phyloP scores from a whole-genome alignment of 139 green algal species.

The Picochlorum sp. region DNA sequence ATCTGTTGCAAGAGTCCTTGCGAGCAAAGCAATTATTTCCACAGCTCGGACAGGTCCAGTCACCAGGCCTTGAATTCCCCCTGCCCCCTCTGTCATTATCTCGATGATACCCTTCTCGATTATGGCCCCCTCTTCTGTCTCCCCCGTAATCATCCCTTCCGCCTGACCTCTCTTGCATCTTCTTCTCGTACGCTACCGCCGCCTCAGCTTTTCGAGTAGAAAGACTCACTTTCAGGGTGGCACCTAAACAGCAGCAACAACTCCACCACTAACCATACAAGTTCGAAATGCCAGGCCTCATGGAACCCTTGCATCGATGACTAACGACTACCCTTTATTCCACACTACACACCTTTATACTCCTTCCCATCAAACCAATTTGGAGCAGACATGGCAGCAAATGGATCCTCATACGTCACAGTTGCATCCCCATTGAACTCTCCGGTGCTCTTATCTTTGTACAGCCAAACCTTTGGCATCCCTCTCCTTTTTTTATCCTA shows the following conservation, averaged over 20 bases:
- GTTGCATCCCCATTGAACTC: slow-evolving; percentile 73
- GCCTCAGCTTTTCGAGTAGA: slow-evolving; percentile 2
- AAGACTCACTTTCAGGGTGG: slow-evolving; percentile 19
- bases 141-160: background rate
- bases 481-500: slow-evolving; percentile 4
- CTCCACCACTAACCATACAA: no score
- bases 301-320: no score
- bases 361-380: slow-evolving; percentile 82
- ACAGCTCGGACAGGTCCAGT: slow-evolving; percentile 71
- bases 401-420: slow-evolving; percentile 70
- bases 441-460: slow-evolving; percentile 58
- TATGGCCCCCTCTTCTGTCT: slow-evolving; percentile 4
- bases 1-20: slow-evolving; percentile 64
- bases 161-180: slow-evolving; percentile 11
- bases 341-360: slow-evolving; percentile 40
- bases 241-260: background rate
- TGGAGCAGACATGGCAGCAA: slow-evolving; percentile 57
- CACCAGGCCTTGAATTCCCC: slow-evolving; percentile 20
- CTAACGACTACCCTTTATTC: background rate
- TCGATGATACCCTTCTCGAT: background rate
- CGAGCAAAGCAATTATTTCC: slow-evolving; percentile 73
- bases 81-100: background rate
- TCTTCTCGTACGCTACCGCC: slow-evolving; percentile 4
- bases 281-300: no score
- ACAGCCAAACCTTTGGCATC: slow-evolving; percentile 34